Conservation (phyloP, 2,329 filamentous ascomycete species). For the Cercospora brassicicola region DNA sequence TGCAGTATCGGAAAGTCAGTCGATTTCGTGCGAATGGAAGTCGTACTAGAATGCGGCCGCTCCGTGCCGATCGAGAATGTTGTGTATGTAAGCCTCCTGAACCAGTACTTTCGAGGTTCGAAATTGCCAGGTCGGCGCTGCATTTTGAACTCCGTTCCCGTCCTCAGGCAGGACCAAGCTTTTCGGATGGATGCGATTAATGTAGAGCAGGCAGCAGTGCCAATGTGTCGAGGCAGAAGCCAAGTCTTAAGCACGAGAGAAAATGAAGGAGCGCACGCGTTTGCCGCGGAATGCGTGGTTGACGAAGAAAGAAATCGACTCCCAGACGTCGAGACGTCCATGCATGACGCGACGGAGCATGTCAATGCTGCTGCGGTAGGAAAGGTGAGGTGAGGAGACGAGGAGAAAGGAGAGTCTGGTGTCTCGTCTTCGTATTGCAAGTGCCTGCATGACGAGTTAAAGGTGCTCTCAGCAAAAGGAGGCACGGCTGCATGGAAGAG, state of each 20-base stretch:
- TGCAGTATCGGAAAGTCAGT: slow-evolving; percentile 7
- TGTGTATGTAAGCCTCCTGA: background rate
- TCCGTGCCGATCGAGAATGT: background rate
- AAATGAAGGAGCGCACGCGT: background rate
- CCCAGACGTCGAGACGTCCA: no score
- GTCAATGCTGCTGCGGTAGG: background rate
- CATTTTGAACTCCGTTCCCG: background rate
- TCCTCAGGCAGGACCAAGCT: background rate
- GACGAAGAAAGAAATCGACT: background rate
- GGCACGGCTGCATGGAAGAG: background rate
- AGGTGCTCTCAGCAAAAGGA: no score
- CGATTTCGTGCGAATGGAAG: background rate
- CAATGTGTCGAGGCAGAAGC: background rate
- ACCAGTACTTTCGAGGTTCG: background rate
- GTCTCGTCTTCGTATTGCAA: background rate
- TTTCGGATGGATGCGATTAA: background rate
- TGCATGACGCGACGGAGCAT: no score
- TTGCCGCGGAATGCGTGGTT: background rate
- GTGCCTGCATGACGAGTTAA: no score
- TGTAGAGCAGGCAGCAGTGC: background rate
- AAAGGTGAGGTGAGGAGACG: background rate
- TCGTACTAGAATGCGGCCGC: background rate
- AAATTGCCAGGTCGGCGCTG: background rate
- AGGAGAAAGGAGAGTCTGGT: background rate
- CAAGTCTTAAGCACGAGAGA: background rate